These are phyloP conservation scores for Saccharomycopsis oosterbeekiorum DNA, from an alignment of 805 yeast species.

Conservation along the genomic window DNA sequence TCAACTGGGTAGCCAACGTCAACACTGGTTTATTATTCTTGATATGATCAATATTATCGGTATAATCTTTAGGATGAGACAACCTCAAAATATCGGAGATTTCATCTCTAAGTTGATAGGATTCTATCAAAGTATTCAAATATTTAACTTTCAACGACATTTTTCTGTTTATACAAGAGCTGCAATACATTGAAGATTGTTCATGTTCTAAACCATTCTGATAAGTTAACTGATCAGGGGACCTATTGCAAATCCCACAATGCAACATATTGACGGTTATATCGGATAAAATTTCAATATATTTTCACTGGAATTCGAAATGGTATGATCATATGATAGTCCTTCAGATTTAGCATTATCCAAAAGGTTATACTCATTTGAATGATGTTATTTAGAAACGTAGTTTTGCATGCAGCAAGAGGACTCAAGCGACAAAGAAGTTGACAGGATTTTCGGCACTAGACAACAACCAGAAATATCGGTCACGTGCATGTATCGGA, in stretches of 20 bases:
- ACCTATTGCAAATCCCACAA: conserved; percentile 13
- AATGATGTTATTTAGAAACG: too few relatives aligned
- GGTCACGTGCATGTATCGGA: background rate
- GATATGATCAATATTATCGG: background rate
- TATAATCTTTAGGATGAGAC: background rate
- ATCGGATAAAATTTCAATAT: background rate
- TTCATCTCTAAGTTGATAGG: background rate
- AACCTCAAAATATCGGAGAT: background rate
- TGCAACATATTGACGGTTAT: background rate
- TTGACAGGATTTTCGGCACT: background rate
- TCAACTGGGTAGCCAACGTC: background rate
- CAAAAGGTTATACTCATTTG: background rate
- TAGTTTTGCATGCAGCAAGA: too few relatives aligned
- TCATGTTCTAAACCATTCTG: background rate
- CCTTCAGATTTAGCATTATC: background rate
- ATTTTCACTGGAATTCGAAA: background rate
- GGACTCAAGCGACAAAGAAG: background rate
- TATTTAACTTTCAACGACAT: conserved; percentile 5
- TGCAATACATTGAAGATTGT: conserved; percentile 9
- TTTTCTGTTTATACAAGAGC: conserved; percentile 3
- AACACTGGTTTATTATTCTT: background rate
- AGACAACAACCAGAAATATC: background rate
- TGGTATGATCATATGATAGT: background rate
- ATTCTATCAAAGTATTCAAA: conserved; percentile 2
- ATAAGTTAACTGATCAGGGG: conserved; percentile 1